phyloP scores from a whole-genome alignment of 2,329 filamentous ascomycete genomes.

The Fusarium sp. region DNA sequence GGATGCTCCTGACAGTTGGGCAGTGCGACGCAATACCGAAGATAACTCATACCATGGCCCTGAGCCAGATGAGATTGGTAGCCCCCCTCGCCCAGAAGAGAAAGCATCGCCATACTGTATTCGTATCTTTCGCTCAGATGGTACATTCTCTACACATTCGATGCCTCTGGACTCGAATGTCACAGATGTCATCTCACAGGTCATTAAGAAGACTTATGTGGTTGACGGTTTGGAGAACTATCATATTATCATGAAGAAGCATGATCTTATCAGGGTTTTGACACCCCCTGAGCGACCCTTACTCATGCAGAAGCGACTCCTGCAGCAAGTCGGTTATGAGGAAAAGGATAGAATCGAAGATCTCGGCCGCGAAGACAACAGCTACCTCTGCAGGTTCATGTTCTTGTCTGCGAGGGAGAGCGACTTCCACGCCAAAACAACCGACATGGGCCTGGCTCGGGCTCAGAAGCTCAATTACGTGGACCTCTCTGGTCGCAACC shows the following conservation, averaged over 20 bases:
- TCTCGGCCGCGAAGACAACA: constrained; percentile 95
- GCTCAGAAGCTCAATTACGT: constrained; percentile 94
- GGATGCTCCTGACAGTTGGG: constrained; percentile 98
- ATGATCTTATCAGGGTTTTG: constrained; percentile 86
- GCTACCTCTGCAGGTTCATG: constrained; percentile 94
- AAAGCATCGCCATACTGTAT: constrained; percentile 86
- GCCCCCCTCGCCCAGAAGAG: constrained; percentile 76
- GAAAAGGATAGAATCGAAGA: constrained; percentile 90
- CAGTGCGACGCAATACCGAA: constrained; percentile 79
- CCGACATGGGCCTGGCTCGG: constrained; percentile 84
- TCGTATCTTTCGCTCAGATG: constrained; percentile 92
- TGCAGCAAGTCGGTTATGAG: constrained; percentile 93
- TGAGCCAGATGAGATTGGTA: constrained; percentile 75
- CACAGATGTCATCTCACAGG: constrained; percentile 84
- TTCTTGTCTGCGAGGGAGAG: constrained; percentile 91
- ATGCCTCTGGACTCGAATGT: constrained; percentile 86
- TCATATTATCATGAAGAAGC: constrained; percentile 93
- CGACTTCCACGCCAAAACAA: constrained; percentile 73
- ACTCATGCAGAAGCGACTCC: constrained; percentile 87
- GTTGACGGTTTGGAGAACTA: constrained; percentile 93
- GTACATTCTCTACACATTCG: constrained; percentile 92
- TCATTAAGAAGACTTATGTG: constrained; percentile 93
- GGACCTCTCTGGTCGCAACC: constrained; percentile 87
- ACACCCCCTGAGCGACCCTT: constrained; percentile 82
- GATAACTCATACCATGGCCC: constrained; percentile 66